Percentiles rank a stretch among this genome's conserved stretches.
These are phyloP conservation scores for Colletotrichum scovillei DNA, from an alignment of 2,329 filamentous ascomycete species.

Conservation along the genomic window DNA sequence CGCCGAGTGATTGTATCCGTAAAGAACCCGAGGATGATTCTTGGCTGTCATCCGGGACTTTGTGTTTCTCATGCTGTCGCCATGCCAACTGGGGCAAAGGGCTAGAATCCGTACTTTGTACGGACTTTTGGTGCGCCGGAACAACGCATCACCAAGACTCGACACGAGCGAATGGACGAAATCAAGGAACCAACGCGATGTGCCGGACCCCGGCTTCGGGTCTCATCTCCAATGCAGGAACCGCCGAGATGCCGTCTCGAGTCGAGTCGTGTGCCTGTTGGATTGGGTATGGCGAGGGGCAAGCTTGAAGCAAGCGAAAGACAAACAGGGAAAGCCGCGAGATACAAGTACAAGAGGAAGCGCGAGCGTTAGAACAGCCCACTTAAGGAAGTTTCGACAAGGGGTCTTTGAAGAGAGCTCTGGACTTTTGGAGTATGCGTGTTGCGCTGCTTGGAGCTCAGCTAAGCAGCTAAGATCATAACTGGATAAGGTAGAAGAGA, in stretches of 20 bases:
- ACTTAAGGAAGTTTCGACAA: background rate
- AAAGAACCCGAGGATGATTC: background rate
- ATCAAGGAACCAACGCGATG: slow-evolving; percentile 23
- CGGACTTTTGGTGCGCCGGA: background rate
- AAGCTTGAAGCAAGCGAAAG: slow-evolving; percentile 16
- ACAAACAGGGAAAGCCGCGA: slow-evolving; percentile 4
- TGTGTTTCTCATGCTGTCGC: slow-evolving; percentile 28
- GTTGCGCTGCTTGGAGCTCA: background rate
- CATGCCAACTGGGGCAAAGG: slow-evolving; percentile 27
- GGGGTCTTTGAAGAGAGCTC: background rate
- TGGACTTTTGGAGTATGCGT: background rate
- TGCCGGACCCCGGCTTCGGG: slow-evolving; percentile 13
- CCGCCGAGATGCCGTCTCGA: slow-evolving; percentile 13
- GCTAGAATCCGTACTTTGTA: background rate
- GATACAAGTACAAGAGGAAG: background rate
- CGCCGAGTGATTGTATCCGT: slow-evolving; percentile 5
- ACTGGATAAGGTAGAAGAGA: too few relatives aligned
- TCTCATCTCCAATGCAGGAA: slow-evolving; percentile 35
- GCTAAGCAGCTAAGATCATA: background rate
- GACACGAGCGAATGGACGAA: slow-evolving; percentile 16
- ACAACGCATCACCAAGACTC: slow-evolving; percentile 35
- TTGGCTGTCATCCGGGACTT: slow-evolving; percentile 17
- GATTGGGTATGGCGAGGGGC: slow-evolving; percentile 23
- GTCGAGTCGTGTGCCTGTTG: slow-evolving; percentile 21
- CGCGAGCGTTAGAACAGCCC: background rate